Evolutionary conservation across 2,329 filamentous ascomycete genomes (phyloP).

Genomic region (Phialocephala sp.): DNA sequence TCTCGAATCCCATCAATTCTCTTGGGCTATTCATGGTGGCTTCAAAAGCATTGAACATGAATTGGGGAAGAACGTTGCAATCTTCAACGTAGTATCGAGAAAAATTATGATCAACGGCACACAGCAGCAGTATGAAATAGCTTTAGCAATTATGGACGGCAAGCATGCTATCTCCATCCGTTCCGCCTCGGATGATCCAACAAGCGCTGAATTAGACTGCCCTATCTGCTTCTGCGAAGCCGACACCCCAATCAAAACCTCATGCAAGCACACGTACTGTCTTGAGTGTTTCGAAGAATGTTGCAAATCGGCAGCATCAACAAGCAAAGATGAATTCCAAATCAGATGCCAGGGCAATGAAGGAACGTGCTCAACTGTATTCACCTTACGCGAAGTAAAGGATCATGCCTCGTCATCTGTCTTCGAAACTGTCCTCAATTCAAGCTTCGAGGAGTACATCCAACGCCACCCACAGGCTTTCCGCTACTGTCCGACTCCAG

Average conservation of each 20-base stretch:
- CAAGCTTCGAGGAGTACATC: constrained; percentile 46
- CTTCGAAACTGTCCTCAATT: constrained; percentile 48
- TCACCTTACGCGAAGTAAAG: constrained; percentile 24
- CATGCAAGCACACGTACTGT: constrained; percentile 35
- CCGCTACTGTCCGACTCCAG: constrained; percentile 50
- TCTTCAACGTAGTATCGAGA: constrained; percentile 33
- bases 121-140: constrained; percentile 29
- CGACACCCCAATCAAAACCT: constrained; percentile 30
- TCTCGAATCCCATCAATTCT: constrained; percentile 29
- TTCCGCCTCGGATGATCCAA: constrained; percentile 8
- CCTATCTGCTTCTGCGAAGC: constrained; percentile 35
- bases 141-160: constrained; percentile 28
- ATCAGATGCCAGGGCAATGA: constrained; percentile 33
- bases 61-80: constrained; percentile 30
- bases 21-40: constrained; percentile 31
- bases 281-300: constrained; percentile 31
- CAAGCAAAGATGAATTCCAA: constrained; percentile 27
- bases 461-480: constrained; percentile 43
- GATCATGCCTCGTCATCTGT: constrained; percentile 41
- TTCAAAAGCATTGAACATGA: constrained; percentile 30
- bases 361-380: constrained; percentile 31
- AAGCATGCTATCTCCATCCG: constrained; percentile 16
- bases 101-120: constrained; percentile 31
- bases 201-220: constrained; percentile 23
- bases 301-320: constrained; percentile 27